These are phyloP conservation scores for Aureobasidium sp. DNA, from an alignment of 2,329 filamentous ascomycete species.

Conservation along the genomic window DNA sequence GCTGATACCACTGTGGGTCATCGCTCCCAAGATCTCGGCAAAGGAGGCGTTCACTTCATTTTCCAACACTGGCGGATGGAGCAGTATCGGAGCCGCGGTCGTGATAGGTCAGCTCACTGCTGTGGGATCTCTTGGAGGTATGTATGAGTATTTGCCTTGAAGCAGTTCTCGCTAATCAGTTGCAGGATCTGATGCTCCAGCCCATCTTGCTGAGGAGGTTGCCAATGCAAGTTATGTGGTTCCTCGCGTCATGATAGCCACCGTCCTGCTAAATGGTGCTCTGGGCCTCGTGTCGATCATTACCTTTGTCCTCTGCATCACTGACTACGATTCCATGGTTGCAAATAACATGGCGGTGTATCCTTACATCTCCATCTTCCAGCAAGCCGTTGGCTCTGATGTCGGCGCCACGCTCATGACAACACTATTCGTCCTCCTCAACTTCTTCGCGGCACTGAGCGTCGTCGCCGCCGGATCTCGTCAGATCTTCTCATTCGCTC, in stretches of 20 bases:
- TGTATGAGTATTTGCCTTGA: conserved; percentile 35
- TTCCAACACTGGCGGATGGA: conserved; percentile 40
- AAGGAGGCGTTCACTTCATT: conserved; percentile 43
- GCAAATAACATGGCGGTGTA: conserved; percentile 32
- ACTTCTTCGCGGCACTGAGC: conserved; percentile 30
- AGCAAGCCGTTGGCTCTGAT: conserved; percentile 21
- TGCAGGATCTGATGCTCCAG: conserved; percentile 20
- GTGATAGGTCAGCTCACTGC: conserved; percentile 17
- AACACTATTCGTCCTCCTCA: conserved; percentile 33
- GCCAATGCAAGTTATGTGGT: conserved; percentile 26
- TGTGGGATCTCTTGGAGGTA: conserved; percentile 15
- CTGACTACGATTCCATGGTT: conserved; percentile 28
- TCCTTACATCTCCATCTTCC: conserved; percentile 16
- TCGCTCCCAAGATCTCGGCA: conserved; percentile 36
- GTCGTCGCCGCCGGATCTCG: conserved; percentile 36
- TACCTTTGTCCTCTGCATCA: conserved; percentile 33
- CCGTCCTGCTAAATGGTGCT: conserved; percentile 35
- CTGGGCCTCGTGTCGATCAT: conserved; percentile 37
- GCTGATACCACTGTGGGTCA: conserved; percentile 30
- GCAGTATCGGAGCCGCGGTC: conserved; percentile 23
- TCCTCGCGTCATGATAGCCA: conserved; percentile 37
- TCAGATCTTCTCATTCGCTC: conserved; percentile 38
- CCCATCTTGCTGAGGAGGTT: conserved; percentile 27
- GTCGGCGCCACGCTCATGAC: conserved; percentile 31
- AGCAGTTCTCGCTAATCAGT: conserved; percentile 30